Base-by-base conservation (phyloP, 805 yeast species). In the Candida boidinii region DNA sequence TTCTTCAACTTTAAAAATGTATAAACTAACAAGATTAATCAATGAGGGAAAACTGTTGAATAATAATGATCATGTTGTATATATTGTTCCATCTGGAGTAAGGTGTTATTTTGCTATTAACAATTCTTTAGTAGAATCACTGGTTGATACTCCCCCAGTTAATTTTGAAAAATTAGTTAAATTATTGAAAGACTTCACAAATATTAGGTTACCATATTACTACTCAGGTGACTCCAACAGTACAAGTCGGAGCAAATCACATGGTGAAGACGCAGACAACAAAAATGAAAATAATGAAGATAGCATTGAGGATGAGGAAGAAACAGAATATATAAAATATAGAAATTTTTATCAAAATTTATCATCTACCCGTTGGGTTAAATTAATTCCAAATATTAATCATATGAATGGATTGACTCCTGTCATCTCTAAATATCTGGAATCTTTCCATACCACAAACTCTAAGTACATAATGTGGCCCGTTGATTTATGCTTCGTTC, bases 391-490 rank as follows among this genome's bases (percentile, higher is more conserved):
- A 2, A 75, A 79, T 41, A 49, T 80, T 31, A 70, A 68, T 37
- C 87, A 79, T 48, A 60, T 80, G 40, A 79, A 78, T 51, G 82
- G 80, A 16, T 68, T 74, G 42, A 75, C 88, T 0, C 77, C 87
- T 0, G 63, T 63, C 9, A 66, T 82, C 3, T 62, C 86, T 10
- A 62, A 64, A 17, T 81, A 70, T 49, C 60, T 77, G 29, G 61
- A 58, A 31, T 30, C 24, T 7, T 29, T 37, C 1, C 27, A 27
- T 18, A 34, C 36, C 2, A 42, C 47, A 1, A 72, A 67, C 42
- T 63, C 62, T 18, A 76, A 77, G 45, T 73, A 64, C 35, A 69
- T 82, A 2, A 54, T 74, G 28, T 83, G 94, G 94, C 94, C 94
- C 0, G 56, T 79, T 45, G 72, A 70, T 29, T 56, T 82, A 15